Evolutionary conservation across 306 rosid genomes (phyloP).

Genomic region (Aeschynomene evenia): DNA sequence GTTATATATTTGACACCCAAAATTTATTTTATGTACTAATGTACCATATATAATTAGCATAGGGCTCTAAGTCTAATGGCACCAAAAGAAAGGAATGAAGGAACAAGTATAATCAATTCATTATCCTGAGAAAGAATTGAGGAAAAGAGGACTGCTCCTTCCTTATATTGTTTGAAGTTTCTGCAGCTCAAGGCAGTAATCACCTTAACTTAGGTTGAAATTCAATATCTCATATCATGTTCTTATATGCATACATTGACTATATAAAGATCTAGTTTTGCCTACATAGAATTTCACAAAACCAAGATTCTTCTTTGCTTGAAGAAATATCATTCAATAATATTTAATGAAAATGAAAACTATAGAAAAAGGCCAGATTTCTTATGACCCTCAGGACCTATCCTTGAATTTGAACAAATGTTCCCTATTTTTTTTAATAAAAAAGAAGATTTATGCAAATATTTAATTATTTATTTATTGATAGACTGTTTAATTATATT

Average conservation of each 20-base stretch:
- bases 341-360: too few species aligned
- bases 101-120: background rate
- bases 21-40: background rate
- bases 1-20: background rate
- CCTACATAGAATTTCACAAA: too few species aligned
- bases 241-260: constrained; percentile 10
- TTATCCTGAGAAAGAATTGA: background rate
- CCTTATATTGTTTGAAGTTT: background rate
- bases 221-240: background rate
- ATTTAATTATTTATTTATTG: too few species aligned
- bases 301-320: too few species aligned
- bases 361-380: too few species aligned
- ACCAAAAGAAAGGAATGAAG: background rate
- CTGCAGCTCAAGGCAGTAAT: background rate
- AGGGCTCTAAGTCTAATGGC: background rate
- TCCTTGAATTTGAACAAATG: too few species aligned
- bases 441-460: too few species aligned
- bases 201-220: constrained; percentile 6
- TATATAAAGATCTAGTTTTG: too few species aligned
- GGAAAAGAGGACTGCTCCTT: background rate
- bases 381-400: too few species aligned
- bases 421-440: too few species aligned
- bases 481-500: too few species aligned
- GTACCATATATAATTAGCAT: constrained; percentile 8
- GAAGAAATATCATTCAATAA: too few species aligned